These are phyloP conservation scores for Bocquillonia castaneifolia DNA, from an alignment of 441 rosid species.

Conservation along the genomic window DNA sequence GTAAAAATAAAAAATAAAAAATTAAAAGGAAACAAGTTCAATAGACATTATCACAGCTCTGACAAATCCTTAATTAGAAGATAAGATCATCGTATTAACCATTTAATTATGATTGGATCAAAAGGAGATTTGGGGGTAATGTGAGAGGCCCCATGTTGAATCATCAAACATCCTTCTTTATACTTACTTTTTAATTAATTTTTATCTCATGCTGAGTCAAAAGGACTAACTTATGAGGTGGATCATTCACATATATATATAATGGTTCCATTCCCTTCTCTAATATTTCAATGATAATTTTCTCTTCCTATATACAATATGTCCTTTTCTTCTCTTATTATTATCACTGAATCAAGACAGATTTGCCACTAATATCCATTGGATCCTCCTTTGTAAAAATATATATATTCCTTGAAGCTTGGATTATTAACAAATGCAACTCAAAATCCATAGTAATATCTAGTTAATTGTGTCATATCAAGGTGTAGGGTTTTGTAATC, in stretches of 20 bases:
- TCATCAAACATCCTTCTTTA: slow-evolving; percentile 4
- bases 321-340: background rate
- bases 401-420: background rate
- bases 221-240: slow-evolving; percentile 31
- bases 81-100: slow-evolving; percentile 18
- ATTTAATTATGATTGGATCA: slow-evolving; percentile 22
- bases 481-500: background rate
- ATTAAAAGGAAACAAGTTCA: background rate
- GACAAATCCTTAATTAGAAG: slow-evolving; percentile 14
- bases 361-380: background rate
- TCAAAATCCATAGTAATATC: background rate
- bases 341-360: slow-evolving; percentile 5
- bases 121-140: slow-evolving; percentile 18
- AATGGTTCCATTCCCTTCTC: no score
- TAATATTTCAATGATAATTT: no score
- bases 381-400: background rate
- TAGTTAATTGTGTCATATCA: slow-evolving; percentile 4
- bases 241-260: slow-evolving; percentile 18
- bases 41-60: slow-evolving; percentile 7
- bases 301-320: no score
- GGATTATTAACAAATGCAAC: background rate
- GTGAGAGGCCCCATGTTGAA: slow-evolving; percentile 25
- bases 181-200: background rate
- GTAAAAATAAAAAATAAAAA: background rate
- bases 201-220: slow-evolving; percentile 41